phyloP scores from a whole-genome alignment of 2,329 filamentous ascomycete species.

The Aspergillus fischeri region DNA sequence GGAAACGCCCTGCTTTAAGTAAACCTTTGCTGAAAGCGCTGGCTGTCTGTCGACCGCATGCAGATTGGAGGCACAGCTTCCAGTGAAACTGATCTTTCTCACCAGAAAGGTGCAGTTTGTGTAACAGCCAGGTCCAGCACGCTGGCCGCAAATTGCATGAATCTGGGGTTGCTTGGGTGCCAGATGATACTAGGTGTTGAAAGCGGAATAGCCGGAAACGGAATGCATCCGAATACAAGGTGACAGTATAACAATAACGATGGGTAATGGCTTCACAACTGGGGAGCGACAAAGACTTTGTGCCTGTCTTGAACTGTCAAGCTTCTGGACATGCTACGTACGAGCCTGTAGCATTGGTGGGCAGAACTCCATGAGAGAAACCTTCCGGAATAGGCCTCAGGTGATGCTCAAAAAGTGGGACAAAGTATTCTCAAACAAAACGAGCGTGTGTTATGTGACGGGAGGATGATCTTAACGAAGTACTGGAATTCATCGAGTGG shows the following conservation, averaged over 20 bases:
- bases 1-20: constrained; percentile 30
- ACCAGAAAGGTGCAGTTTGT: not conserved
- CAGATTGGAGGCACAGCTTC: constrained; percentile 8
- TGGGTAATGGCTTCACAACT: not conserved
- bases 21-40: constrained; percentile 14
- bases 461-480: too few species aligned
- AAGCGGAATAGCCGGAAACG: not conserved
- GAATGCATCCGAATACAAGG: not conserved
- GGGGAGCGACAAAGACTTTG: not conserved
- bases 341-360: not conserved
- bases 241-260: not conserved
- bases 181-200: not conserved
- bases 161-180: not conserved
- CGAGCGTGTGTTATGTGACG: too few species aligned
- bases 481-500: too few species aligned
- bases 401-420: too few species aligned
- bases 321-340: not conserved
- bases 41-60: constrained; percentile 12
- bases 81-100: not conserved
- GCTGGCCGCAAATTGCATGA: not conserved
- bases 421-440: too few species aligned
- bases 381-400: not conserved
- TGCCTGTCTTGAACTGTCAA: not conserved
- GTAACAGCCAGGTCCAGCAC: not conserved
- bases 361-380: not conserved